Percentiles rank a stretch among this genome's conserved stretches.
phyloP scores from a whole-genome alignment of 2,329 filamentous ascomycete genomes.

The Scytalidium sp. region DNA sequence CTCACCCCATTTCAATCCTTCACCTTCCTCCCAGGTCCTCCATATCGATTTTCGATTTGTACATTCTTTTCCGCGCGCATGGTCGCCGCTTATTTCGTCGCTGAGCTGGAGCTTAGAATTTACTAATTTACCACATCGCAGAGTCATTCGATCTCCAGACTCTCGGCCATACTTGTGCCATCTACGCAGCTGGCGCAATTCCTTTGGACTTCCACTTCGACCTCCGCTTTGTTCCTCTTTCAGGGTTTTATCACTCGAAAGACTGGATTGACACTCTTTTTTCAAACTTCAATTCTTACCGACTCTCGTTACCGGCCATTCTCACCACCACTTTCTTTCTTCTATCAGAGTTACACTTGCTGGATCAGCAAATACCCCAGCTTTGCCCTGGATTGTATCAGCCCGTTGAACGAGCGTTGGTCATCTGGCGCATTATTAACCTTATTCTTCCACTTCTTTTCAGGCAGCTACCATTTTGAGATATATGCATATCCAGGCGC shows the following conservation, averaged over 20 bases:
- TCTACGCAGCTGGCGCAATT: too few species aligned
- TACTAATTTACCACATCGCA: too few species aligned
- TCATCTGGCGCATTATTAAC: neutral
- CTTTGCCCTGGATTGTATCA: neutral
- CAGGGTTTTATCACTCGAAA: too few species aligned
- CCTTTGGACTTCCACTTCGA: too few species aligned
- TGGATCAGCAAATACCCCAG: neutral
- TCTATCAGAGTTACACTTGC: neutral
- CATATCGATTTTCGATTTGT: neutral
- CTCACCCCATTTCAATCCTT: neutral
- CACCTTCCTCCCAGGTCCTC: neutral
- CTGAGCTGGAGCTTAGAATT: too few species aligned
- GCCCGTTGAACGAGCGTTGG: neutral
- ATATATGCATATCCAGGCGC: slow-evolving; percentile 7
- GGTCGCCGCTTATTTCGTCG: neutral
- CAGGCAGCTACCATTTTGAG: neutral
- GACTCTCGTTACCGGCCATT: too few species aligned
- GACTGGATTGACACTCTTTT: too few species aligned
- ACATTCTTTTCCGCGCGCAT: neutral
- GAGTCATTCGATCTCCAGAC: too few species aligned
- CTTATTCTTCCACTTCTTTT: neutral
- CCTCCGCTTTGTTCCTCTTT: too few species aligned
- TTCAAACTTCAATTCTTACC: too few species aligned
- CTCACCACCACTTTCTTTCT: neutral
- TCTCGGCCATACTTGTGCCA: too few species aligned